Evolutionary conservation across 169 alveolate species (phyloP).

Genomic region (Cryptosporidium viatorum): DNA sequence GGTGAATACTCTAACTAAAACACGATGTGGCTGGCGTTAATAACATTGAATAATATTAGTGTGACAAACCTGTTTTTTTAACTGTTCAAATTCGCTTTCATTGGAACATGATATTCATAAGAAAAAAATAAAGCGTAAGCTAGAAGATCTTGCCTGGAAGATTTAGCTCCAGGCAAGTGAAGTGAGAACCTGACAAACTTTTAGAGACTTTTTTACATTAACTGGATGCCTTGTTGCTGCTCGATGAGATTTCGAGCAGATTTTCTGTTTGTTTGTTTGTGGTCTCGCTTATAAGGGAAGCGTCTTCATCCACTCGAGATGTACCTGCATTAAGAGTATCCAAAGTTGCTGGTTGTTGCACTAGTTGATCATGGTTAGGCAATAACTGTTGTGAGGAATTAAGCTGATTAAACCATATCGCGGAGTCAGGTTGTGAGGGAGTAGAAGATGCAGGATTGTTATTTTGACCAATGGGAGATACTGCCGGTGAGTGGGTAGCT

Average conservation of each 20-base stretch:
- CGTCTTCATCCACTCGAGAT: slow-evolving; percentile 19
- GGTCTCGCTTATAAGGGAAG: neutral
- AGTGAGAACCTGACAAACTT: neutral
- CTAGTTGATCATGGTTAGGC: slow-evolving; percentile 11
- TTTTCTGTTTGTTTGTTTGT: slow-evolving; percentile 37
- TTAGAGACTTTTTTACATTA: neutral
- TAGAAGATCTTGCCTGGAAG: neutral
- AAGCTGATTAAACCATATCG: slow-evolving; percentile 22
- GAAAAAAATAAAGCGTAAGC: slow-evolving; percentile 29
- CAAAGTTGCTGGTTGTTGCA: slow-evolving; percentile 4
- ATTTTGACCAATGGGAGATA: slow-evolving; percentile 13
- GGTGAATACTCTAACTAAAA: neutral
- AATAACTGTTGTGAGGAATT: neutral
- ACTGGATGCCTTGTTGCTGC: slow-evolving; percentile 66
- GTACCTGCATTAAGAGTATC: neutral
- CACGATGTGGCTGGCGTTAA: neutral
- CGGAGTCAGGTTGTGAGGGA: neutral
- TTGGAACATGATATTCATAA: neutral
- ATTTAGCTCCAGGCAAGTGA: neutral
- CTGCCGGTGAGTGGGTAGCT: neutral
- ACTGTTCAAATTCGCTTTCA: neutral
- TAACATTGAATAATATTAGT: neutral
- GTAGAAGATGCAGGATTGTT: neutral
- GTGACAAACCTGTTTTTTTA: slow-evolving; percentile 3
- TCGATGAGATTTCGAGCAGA: slow-evolving; percentile 59